Base-by-base conservation (phyloP, 495 filamentous ascomycete species). In the Tirmania nivea region DNA sequence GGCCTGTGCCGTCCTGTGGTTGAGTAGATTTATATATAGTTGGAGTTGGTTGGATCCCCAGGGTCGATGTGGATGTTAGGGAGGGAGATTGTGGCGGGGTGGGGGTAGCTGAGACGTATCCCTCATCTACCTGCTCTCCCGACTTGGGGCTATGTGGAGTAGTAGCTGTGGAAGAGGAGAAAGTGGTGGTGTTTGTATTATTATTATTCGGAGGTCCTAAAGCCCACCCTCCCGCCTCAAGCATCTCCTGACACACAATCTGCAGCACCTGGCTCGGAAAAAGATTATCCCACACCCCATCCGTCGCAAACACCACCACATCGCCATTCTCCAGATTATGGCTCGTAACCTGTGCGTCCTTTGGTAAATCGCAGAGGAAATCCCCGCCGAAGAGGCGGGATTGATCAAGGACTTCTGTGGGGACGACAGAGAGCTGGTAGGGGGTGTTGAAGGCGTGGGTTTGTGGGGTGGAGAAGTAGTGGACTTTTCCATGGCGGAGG, bases 381-480 rank as follows among this genome's bases (percentile, higher is more conserved):
- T 71, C 71, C n/a, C 86, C 85, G 12, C 87, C 89, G 60, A 92
- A 95, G 42, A 81, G 71, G 19, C 75, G 76, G 14, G 82, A 78
- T 59, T 88, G 83, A 7, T 74, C 72, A 48, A 84, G 74, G 70
- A 94, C 79, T 58, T 75, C 77, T 9, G 80, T 75, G 7, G 90
- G 89, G 37, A 94, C 80, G 55, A 94, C 78, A 56, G 85, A 86
- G 17, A 97, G 77, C 67, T 97, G 90, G 67, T 81, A 96, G 2
- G 90, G 90, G 0, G 89, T 95, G 68, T 97, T 97, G 72, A 97
- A 97, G 20, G 82, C 86, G 65, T 97, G 92, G 0, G 85, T 96
- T 66, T 97, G 90, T 20, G 86, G 81, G 36, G 78, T 73, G 4
- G 86, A 90, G 64, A 77, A 78, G 47, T 83, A 74, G 60, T 87